Evolutionary conservation across 2,329 filamentous ascomycete species (phyloP).

Genomic region (Leptodontidium sp.): DNA sequence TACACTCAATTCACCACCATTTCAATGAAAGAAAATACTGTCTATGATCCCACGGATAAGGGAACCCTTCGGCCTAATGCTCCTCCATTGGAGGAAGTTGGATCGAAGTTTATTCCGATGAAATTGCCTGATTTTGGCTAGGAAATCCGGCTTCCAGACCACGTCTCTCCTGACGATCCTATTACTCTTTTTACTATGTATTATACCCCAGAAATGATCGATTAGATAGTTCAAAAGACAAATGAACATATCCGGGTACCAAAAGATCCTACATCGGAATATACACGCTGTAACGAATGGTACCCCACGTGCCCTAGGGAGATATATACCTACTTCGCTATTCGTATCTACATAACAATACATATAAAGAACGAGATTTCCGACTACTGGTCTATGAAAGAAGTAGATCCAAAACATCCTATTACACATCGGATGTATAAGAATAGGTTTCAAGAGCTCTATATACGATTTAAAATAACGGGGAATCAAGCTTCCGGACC

Average conservation of each 20-base stretch:
- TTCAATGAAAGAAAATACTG: neutral
- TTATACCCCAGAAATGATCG: too few species aligned
- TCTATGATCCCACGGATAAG: neutral
- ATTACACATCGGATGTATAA: neutral
- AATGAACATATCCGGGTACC: constrained; percentile 3
- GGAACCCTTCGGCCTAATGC: neutral
- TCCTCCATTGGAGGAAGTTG: neutral
- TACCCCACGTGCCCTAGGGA: constrained; percentile 10
- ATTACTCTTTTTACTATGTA: too few species aligned
- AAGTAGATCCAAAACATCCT: neutral
- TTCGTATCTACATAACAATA: constrained; percentile 20
- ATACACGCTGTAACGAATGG: neutral
- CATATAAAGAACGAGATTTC: constrained; percentile 24
- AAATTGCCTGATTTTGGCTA: neutral
- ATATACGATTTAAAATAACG: neutral
- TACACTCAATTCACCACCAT: neutral
- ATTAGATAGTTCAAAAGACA: constrained; percentile 12
- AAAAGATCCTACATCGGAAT: neutral
- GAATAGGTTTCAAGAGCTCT: too few species aligned
- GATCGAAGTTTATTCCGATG: neutral
- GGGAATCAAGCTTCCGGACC: neutral
- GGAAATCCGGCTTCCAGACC: neutral
- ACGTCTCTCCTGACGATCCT: constrained; percentile 11
- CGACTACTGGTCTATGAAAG: neutral
- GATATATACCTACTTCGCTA: too few species aligned